These are phyloP conservation scores for Arxiozyma heterogenica DNA, from an alignment of 1,139 yeast species.

Conservation along the genomic window DNA sequence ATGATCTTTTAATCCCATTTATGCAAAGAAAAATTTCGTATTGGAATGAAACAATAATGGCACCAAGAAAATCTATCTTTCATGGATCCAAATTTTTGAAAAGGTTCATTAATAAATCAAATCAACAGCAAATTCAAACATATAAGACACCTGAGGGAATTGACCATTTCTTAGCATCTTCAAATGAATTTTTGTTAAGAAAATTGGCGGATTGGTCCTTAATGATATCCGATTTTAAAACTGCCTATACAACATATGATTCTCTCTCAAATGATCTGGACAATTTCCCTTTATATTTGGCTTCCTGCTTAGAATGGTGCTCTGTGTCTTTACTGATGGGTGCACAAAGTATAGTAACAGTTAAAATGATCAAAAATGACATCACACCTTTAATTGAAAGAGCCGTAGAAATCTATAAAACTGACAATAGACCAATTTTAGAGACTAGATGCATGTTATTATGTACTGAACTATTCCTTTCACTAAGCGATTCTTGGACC, in stretches of 20 bases:
- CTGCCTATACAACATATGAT: constrained; percentile 79
- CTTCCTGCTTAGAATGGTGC: constrained; percentile 83
- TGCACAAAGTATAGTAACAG: constrained; percentile 54
- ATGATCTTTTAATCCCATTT: constrained; percentile 28
- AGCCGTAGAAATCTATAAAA: constrained; percentile 33
- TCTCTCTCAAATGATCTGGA: constrained; percentile 69
- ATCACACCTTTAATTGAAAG: constrained; percentile 46
- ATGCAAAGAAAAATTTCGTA: constrained; percentile 46
- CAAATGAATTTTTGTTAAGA: constrained; percentile 69
- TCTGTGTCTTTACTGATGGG: constrained; percentile 64
- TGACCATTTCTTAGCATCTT: constrained; percentile 29
- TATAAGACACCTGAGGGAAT: constrained; percentile 14
- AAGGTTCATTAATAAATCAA: constrained; percentile 31
- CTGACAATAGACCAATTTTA: constrained; percentile 31
- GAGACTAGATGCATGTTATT: constrained; percentile 33
- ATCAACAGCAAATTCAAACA: constrained; percentile 36
- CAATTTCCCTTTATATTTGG: constrained; percentile 42
- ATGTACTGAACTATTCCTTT: constrained; percentile 33
- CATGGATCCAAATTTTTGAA: constrained; percentile 28
- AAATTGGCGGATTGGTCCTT: constrained; percentile 89
- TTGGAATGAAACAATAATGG: constrained; percentile 78
- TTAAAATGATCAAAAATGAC: constrained; percentile 52
- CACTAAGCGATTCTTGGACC: constrained; percentile 35
- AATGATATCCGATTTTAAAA: constrained; percentile 78
- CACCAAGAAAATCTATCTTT: constrained; percentile 50